Base-by-base conservation (phyloP, 805 yeast species). In the Pichia gijzeniarum region DNA sequence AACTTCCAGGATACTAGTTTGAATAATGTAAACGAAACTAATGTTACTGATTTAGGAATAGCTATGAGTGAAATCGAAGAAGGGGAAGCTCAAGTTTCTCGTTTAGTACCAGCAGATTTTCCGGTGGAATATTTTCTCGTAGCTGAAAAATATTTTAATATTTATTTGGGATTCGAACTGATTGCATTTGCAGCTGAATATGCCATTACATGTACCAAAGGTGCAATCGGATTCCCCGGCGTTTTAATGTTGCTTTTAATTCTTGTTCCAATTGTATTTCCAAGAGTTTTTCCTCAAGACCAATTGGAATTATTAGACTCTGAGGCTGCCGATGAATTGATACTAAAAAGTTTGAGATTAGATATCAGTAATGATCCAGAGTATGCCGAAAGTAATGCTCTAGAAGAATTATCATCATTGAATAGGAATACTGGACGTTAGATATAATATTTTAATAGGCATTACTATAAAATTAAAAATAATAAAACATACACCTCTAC, bases 221-320 rank as follows among this genome's bases (percentile, higher is more conserved):
- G 93, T 0, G 97, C 98, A 0, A 87, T 91, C 28, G 98, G 95
- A 2, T 91, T 93, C 58, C 98, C 99, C 0, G 83, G 88, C 3
- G 86, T 93, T 0, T 65, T 91, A 41, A 63, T 91, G 57, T 73
- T 80, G 43, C 90, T 86, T 47, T 73, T 83, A 19, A 66, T 79
- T 1, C 77, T 88, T 12, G 55, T 52, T 9, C 78, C 84, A 17
- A 72, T 79, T 57, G 54, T 73, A 6, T 80, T 95, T 67, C 85
- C 85, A 0, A 61, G 58, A 43, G 58, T 83, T 1, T 84, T 90
- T 44, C 80, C 85, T 0, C 52, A 56, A 34, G 78, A 76, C 4
- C 88, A 85, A 44, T 64, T 91, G 47, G 62, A 64, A 2, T 52
- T 76, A 3, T 67, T 93, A 28, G 97, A 91, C 61, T 52, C 61